Percentiles rank a stretch among this genome's conserved stretches.
phyloP scores from a whole-genome alignment of 2,329 filamentous ascomycete genomes.

The Sporothrix humicola region DNA sequence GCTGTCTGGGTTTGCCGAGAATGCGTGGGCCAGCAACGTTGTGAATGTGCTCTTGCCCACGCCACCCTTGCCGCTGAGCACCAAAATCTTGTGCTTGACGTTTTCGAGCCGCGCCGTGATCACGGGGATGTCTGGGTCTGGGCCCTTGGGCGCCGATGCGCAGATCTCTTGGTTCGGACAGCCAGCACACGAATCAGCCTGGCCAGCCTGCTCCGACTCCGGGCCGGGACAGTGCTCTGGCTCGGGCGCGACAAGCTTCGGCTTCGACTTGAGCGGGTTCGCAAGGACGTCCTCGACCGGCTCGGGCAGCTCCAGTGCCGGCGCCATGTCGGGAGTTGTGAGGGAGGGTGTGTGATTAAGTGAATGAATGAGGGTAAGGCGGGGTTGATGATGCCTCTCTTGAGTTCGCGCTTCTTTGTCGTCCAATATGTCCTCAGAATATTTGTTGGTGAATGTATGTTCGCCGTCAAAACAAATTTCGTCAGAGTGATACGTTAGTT shows the following conservation, averaged over 20 bases:
- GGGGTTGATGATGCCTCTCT: background rate
- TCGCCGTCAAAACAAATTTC: background rate
- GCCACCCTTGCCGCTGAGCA: conserved; percentile 92
- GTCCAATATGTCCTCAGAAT: too few species aligned
- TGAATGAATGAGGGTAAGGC: background rate
- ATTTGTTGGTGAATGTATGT: background rate
- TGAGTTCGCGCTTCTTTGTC: background rate
- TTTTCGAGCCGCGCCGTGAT: conserved; percentile 82
- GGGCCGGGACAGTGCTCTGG: conserved; percentile 97
- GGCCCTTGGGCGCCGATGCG: conserved; percentile 90
- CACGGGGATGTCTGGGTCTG: conserved; percentile 89
- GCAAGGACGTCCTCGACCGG: conserved; percentile 71
- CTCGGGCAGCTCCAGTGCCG: conserved; percentile 75
- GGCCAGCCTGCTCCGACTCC: conserved; percentile 72
- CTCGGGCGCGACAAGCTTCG: conserved; percentile 89
- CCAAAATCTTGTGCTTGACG: conserved; percentile 89
- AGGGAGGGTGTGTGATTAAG: background rate
- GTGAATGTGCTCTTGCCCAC: conserved; percentile 71
- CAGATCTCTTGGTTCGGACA: conserved; percentile 97
- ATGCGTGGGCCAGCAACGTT: conserved; percentile 67
- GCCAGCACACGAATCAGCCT: conserved; percentile 84
- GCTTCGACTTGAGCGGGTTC: conserved; percentile 77
- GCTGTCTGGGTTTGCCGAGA: conserved; percentile 80
- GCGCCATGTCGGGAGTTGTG: conserved; percentile 65
- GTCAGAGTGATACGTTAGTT: background rate